phyloP scores from a whole-genome alignment of 129 eudicot species.

The Flaveria robusta region DNA sequence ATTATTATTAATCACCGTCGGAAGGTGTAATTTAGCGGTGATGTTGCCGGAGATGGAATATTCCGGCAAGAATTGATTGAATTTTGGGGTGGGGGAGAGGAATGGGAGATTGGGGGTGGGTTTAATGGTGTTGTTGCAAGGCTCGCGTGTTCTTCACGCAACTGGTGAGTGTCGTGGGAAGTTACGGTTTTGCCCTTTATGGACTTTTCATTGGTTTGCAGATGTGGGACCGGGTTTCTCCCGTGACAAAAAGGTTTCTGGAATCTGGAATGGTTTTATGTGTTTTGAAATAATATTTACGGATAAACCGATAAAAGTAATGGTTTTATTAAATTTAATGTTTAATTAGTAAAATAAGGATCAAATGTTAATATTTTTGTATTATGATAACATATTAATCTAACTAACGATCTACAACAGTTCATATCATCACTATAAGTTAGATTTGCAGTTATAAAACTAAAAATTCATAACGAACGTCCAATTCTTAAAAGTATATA shows the following conservation, averaged over 20 bases:
- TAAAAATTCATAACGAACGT: too few relatives aligned
- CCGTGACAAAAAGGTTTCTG: neutral
- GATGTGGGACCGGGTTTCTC: neutral
- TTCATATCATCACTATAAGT: too few relatives aligned
- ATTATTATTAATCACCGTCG: too few relatives aligned
- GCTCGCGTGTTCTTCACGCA: conserved; percentile 6
- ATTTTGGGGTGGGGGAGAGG: neutral
- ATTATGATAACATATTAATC: too few relatives aligned
- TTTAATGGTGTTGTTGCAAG: neutral
- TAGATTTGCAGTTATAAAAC: too few relatives aligned
- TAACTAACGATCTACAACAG: too few relatives aligned
- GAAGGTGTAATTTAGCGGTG: neutral
- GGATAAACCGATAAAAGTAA: neutral
- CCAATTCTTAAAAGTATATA: too few relatives aligned
- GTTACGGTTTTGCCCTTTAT: neutral
- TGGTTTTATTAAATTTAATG: too few relatives aligned
- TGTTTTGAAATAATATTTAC: neutral
- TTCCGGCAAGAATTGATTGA: conserved; percentile 1
- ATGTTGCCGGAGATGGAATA: neutral
- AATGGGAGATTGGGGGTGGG: neutral
- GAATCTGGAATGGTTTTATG: neutral
- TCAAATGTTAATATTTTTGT: too few relatives aligned
- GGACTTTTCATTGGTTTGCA: neutral
- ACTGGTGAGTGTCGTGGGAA: neutral
- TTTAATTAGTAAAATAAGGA: too few relatives aligned